phyloP scores from a whole-genome alignment of 192 early-diverging fungal genomes.

The Podochytrium sp. region DNA sequence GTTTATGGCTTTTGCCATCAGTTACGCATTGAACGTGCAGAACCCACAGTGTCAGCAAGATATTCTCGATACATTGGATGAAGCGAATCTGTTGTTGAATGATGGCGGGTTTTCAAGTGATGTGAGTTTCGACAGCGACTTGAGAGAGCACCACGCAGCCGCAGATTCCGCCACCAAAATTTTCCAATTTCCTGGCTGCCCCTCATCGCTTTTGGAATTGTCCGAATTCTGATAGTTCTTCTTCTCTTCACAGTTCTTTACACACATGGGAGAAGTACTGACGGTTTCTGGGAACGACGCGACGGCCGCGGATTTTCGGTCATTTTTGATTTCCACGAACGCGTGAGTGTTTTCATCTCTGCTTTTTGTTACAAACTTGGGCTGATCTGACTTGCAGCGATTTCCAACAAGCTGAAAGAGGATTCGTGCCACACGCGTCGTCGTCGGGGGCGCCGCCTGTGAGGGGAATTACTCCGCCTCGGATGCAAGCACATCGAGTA shows the following conservation, averaged over 20 bases:
- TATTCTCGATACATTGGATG: conserved; percentile 21
- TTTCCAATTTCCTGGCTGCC: no score
- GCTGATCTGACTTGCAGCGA: neutral
- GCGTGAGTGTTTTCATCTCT: conserved; percentile 8
- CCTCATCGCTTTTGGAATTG: no score
- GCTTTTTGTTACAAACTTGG: neutral
- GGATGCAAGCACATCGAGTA: neutral
- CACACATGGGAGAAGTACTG: neutral
- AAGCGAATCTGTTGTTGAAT: conserved; percentile 15
- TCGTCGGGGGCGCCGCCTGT: neutral
- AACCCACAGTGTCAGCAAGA: conserved; percentile 19
- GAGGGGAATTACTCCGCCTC: conserved; percentile 3
- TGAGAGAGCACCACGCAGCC: neutral
- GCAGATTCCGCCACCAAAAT: neutral
- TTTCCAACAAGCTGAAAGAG: conserved; percentile 1
- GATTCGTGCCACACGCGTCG: conserved; percentile 9
- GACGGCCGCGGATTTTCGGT: neutral
- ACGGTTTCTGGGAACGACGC: conserved; percentile 9
- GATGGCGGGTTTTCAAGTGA: conserved; percentile 1
- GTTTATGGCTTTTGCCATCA: no score
- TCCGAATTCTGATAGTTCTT: no score
- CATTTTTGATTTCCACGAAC: neutral
- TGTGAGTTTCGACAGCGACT: neutral
- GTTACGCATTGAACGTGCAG: conserved; percentile 11
- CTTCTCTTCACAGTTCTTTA: neutral